A percentile compares a stretch with the other conserved stretches of the same genome.
These are phyloP conservation scores for Crassisporium funariophilum DNA, from an alignment of 768 basidiomycete genomes.

Conservation along the genomic window DNA sequence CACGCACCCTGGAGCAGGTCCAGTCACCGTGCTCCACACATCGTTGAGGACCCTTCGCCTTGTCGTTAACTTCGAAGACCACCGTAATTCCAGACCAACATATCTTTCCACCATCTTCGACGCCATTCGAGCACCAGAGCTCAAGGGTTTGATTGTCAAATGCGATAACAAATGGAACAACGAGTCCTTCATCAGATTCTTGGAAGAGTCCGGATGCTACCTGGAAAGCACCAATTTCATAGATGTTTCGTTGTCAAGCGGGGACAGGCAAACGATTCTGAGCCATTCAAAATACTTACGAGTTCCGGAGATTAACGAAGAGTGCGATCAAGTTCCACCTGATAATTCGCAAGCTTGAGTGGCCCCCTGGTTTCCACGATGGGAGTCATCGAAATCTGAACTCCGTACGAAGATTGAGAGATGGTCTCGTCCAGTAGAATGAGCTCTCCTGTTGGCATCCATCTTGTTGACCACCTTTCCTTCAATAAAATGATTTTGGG, in stretches of 20 bases:
- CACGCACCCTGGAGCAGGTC: neutral
- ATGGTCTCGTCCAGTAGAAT: no score
- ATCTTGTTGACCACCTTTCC: no score
- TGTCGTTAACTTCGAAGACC: constrained; percentile 11
- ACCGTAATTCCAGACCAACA: neutral
- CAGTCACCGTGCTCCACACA: neutral
- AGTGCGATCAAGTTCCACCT: no score
- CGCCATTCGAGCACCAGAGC: constrained; percentile 5
- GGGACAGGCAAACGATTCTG: no score
- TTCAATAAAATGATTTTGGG: no score
- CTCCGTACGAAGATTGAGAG: neutral
- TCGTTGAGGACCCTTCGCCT: constrained; percentile 4
- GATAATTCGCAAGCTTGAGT: no score
- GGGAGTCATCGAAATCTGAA: neutral
- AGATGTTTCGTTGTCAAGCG: constrained; percentile 7
- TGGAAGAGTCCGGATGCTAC: constrained; percentile 2
- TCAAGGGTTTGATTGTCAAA: constrained; percentile 2
- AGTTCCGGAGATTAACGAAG: no score
- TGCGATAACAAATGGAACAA: constrained; percentile 11
- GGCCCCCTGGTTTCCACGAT: no score
- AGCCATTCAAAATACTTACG: no score
- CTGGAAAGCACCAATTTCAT: constrained; percentile 8
- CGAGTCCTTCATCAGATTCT: constrained; percentile 3
- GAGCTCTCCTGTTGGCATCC: no score
- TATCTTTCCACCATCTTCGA: constrained; percentile 11